Evolutionary conservation across 148 eudicot genomes (phyloP).

Genomic region (Agrostemma githago): DNA sequence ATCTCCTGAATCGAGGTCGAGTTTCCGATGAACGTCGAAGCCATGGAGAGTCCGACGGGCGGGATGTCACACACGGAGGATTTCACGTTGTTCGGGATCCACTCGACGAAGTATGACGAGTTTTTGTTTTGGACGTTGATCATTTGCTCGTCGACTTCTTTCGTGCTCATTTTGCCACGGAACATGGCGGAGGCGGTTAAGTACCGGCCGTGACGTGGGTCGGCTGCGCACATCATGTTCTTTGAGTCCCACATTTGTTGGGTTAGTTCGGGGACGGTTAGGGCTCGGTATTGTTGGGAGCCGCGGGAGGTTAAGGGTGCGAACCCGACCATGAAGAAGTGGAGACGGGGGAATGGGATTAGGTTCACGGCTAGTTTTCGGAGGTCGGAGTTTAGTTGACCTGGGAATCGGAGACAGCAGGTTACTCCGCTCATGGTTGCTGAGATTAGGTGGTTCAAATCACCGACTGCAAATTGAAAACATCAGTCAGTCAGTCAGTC

Average conservation of each 20-base stretch:
- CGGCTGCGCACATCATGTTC: slow-evolving; percentile 60
- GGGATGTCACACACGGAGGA: slow-evolving; percentile 49
- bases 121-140: slow-evolving; percentile 47
- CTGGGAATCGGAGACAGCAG: slow-evolving; percentile 42
- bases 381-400: slow-evolving; percentile 45
- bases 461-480: slow-evolving; percentile 31
- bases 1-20: slow-evolving; percentile 38
- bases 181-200: slow-evolving; percentile 54
- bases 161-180: slow-evolving; percentile 50
- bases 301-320: slow-evolving; percentile 48
- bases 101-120: slow-evolving; percentile 47
- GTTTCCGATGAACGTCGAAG: slow-evolving; percentile 38
- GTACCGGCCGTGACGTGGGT: slow-evolving; percentile 48
- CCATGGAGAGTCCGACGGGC: slow-evolving; percentile 34
- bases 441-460: slow-evolving; percentile 39
- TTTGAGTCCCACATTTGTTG: slow-evolving; percentile 52
- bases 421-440: slow-evolving; percentile 50
- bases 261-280: slow-evolving; percentile 50
- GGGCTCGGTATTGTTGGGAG: slow-evolving; percentile 41
- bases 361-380: slow-evolving; percentile 43
- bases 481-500: background rate
- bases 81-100: slow-evolving; percentile 47
- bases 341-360: slow-evolving; percentile 44
- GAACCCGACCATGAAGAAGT: slow-evolving; percentile 49
- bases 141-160: slow-evolving; percentile 49